Percentiles rank a stretch among this genome's conserved stretches.
phyloP scores from a whole-genome alignment of 768 basidiomycete genomes.

The Hemileccinum rubropunctum region DNA sequence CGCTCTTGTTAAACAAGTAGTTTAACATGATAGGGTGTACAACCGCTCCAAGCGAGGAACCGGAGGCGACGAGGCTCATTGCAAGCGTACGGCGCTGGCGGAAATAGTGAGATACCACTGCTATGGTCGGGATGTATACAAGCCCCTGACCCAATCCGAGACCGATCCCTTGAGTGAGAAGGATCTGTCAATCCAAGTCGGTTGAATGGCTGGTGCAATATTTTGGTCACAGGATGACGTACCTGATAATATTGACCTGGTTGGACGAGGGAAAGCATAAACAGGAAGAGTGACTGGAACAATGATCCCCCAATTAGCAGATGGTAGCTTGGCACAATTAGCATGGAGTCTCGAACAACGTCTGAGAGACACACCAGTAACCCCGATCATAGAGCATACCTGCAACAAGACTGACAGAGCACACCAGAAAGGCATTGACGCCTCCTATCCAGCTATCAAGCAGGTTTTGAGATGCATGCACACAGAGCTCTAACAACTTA shows the following conservation, averaged over 20 bases:
- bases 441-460: conserved; percentile 44
- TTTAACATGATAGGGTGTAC: conserved; percentile 34
- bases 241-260: conserved; percentile 45
- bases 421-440: conserved; percentile 39
- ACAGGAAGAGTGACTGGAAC: conserved; percentile 40
- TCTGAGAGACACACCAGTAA: conserved; percentile 38
- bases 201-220: background rate
- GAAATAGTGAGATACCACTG: conserved; percentile 48
- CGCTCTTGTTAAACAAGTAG: conserved; percentile 13
- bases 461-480: background rate
- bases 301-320: conserved; percentile 44
- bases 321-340: conserved; percentile 33
- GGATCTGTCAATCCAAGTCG: conserved; percentile 32
- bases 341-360: background rate
- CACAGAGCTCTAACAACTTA: conserved; percentile 16
- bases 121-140: conserved; percentile 43
- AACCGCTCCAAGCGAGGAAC: conserved; percentile 31
- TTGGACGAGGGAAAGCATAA: conserved; percentile 45
- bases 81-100: conserved; percentile 37
- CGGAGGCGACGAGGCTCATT: conserved; percentile 42
- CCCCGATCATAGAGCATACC: conserved; percentile 53
- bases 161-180: conserved; percentile 48
- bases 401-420: conserved; percentile 37
- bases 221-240: conserved; percentile 3
- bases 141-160: conserved; percentile 47